Conservation (phyloP, 345 rosid genomes). For the Eucalyptus cloeziana region DNA sequence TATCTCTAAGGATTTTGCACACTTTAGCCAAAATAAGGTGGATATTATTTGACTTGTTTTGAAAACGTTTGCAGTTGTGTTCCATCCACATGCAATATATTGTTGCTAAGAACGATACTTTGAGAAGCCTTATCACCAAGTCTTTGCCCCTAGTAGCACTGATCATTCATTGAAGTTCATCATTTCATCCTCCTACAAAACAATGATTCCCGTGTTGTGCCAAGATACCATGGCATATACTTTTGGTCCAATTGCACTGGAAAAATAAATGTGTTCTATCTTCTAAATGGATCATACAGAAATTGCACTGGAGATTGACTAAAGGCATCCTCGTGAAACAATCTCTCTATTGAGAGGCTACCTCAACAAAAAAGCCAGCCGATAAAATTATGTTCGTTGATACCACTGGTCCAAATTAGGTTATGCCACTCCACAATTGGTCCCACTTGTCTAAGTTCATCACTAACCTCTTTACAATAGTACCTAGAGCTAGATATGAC, state of each 20-base stretch:
- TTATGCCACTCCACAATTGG: background rate
- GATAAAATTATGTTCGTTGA: background rate
- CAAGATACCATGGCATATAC: background rate
- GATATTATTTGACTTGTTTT: background rate
- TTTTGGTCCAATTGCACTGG: background rate
- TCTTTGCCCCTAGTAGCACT: background rate
- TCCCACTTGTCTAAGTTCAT: background rate
- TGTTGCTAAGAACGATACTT: fast-evolving
- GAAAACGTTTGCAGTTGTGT: fast-evolving
- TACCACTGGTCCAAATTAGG: fast-evolving
- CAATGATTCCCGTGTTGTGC: background rate
- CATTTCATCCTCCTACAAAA: background rate
- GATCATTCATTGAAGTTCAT: background rate
- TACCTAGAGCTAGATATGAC: background rate
- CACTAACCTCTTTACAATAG: background rate
- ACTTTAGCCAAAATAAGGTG: background rate
- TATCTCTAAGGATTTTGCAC: no score
- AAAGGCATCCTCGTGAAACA: fast-evolving
- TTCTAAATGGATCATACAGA: background rate
- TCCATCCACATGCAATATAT: background rate
- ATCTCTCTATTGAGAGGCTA: background rate
- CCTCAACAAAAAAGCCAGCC: background rate
- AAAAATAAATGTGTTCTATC: background rate
- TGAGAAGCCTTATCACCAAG: background rate
- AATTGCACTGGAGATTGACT: background rate